Percentiles rank a stretch among this genome's conserved stretches.
Evolutionary conservation across 163 green algal species (phyloP).

Genomic region (Scenedesmus sp.): DNA sequence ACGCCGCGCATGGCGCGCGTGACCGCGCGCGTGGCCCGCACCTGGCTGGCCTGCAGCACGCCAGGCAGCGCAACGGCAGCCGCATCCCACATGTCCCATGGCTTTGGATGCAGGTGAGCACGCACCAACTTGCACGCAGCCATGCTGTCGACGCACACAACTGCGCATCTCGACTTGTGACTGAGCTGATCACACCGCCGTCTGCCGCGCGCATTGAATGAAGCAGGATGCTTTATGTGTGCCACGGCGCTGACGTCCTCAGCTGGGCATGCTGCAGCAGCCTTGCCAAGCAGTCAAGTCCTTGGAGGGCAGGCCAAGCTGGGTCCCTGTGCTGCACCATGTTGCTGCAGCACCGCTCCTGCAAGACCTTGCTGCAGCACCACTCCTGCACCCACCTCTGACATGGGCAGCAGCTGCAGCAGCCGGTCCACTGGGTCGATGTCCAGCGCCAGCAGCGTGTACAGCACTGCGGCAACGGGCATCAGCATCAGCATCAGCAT

Average conservation of each 20-base stretch:
- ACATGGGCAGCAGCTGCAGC: constrained; percentile 72
- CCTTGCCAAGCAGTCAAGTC: too few species aligned
- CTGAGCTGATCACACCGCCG: too few species aligned
- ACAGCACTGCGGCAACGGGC: constrained; percentile 66
- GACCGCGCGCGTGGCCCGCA: constrained; percentile 37
- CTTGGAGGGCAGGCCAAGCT: too few species aligned
- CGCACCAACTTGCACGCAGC: too few species aligned
- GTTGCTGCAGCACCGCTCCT: too few species aligned
- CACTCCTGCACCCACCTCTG: constrained; percentile 36
- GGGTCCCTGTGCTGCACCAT: too few species aligned
- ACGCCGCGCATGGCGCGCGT: constrained; percentile 65
- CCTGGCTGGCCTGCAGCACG: constrained; percentile 37
- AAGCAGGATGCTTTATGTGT: too few species aligned
- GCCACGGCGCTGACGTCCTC: too few species aligned
- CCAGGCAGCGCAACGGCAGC: not conserved
- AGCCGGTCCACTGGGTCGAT: constrained; percentile 69
- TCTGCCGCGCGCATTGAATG: too few species aligned
- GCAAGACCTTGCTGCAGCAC: not conserved
- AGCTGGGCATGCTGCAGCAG: too few species aligned
- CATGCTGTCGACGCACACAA: too few species aligned
- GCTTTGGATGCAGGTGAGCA: not conserved
- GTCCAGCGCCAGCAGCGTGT: constrained; percentile 72
- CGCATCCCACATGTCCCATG: not conserved
- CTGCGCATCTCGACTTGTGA: too few species aligned
- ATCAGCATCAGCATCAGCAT: constrained; percentile 69